Evolutionary conservation across 305 asterid genomes (phyloP).

Genomic region (Fraxinus angustifolia): DNA sequence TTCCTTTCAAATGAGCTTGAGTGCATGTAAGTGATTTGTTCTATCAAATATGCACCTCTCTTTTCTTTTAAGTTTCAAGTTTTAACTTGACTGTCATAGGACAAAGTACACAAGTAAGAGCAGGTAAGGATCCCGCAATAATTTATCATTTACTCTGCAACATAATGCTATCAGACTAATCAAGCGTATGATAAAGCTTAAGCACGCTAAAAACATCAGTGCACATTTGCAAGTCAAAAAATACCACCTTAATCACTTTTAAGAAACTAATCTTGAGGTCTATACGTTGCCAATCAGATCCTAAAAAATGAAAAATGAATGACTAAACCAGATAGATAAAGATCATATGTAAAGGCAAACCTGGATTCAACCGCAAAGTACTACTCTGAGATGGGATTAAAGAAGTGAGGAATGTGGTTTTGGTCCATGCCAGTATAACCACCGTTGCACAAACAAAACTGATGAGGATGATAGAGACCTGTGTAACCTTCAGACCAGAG

Average conservation of each 20-base stretch:
- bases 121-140: background rate
- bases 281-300: background rate
- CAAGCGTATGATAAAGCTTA: background rate
- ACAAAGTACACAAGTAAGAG: background rate
- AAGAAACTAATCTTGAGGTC: background rate
- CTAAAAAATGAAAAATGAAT: background rate
- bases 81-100: background rate
- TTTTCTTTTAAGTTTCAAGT: constrained; percentile 4
- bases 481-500: constrained; percentile 61
- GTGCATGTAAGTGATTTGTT: background rate
- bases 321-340: background rate
- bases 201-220: background rate
- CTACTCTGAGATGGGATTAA: constrained; percentile 48
- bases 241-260: background rate
- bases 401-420: constrained; percentile 61
- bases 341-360: constrained; percentile 35
- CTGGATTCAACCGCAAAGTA: constrained; percentile 48
- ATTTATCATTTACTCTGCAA: background rate
- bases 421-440: constrained; percentile 68
- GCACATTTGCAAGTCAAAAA: background rate
- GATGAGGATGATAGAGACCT: constrained; percentile 75
- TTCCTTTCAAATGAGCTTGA: constrained; percentile 2
- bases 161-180: background rate
- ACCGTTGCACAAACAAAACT: constrained; percentile 61
- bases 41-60: background rate